Percentiles rank a stretch among this genome's conserved stretches.
phyloP scores from a whole-genome alignment of 2,329 filamentous ascomycete species.

The Daldinia sp. region DNA sequence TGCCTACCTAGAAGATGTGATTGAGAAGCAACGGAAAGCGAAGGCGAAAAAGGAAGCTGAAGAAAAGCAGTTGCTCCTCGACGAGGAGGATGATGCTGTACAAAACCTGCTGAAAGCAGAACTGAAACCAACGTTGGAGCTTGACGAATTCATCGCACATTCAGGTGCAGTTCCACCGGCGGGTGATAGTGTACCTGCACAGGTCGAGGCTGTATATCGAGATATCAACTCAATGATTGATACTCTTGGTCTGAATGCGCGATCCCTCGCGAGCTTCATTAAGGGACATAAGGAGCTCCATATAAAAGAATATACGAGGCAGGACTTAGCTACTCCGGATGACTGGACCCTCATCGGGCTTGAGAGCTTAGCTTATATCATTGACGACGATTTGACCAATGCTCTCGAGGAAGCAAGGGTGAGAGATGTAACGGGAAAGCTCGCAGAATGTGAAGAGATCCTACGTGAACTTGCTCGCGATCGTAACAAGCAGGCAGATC shows the following conservation, averaged over 20 bases:
- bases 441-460: conserved; percentile 76
- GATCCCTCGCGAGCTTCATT: conserved; percentile 74
- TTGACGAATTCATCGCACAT: conserved; percentile 77
- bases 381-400: conserved; percentile 72
- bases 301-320: conserved; percentile 67
- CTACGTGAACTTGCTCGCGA: conserved; percentile 78
- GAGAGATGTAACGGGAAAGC: conserved; percentile 74
- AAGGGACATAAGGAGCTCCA: conserved; percentile 72
- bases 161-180: conserved; percentile 65
- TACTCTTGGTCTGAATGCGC: conserved; percentile 84
- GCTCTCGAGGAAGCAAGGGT: conserved; percentile 77
- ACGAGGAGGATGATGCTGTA: conserved; percentile 77
- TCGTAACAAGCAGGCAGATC: conserved; percentile 79
- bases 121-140: conserved; percentile 69
- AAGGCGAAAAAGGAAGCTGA: conserved; percentile 69
- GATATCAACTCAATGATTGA: conserved; percentile 96
- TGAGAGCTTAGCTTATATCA: conserved; percentile 72
- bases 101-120: conserved; percentile 72
- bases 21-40: conserved; percentile 63
- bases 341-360: conserved; percentile 84
- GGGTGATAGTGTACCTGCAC: conserved; percentile 69
- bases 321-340: conserved; percentile 76
- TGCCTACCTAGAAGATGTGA: conserved; percentile 57
- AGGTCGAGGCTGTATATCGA: conserved; percentile 76
- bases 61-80: conserved; percentile 68